Evolutionary conservation across 2,329 filamentous ascomycete genomes (phyloP).

Genomic region (Aplosporella prunicola): DNA sequence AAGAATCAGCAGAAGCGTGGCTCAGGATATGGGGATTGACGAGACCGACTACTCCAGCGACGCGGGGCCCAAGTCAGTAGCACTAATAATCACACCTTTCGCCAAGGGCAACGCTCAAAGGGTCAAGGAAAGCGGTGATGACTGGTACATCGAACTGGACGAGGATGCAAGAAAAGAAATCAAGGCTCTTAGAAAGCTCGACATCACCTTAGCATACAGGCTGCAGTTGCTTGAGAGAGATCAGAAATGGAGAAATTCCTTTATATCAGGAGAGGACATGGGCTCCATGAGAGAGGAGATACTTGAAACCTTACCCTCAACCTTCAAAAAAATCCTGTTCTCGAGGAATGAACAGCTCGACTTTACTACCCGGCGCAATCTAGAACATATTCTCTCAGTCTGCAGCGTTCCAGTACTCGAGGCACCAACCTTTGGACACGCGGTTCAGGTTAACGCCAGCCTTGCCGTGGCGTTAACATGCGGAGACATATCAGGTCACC

Average conservation of each 20-base stretch:
- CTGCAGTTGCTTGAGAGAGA: background rate
- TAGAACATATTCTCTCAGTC: slow-evolving; percentile 13
- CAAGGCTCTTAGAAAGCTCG: background rate
- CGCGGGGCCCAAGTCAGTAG: background rate
- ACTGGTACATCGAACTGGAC: background rate
- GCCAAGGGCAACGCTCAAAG: background rate
- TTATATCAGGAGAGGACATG: no score
- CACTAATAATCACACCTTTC: background rate
- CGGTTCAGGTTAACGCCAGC: no score
- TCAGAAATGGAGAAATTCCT: background rate
- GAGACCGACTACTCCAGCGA: background rate
- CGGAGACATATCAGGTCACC: slow-evolving; percentile 13
- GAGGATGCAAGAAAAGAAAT: no score
- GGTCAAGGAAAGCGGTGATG: background rate
- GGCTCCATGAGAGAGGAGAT: no score
- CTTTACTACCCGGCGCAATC: slow-evolving; percentile 10
- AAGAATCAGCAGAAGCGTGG: background rate
- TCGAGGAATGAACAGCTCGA: slow-evolving; percentile 3
- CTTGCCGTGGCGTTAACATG: slow-evolving; percentile 12
- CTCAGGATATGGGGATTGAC: background rate
- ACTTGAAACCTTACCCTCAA: background rate
- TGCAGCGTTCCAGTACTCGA: slow-evolving; percentile 5
- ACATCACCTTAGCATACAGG: slow-evolving; percentile 5
- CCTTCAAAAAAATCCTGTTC: background rate
- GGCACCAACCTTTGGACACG: no score